Base-by-base conservation (phyloP, 1,284 basidiomycete species). In the Farysia itapuensis region DNA sequence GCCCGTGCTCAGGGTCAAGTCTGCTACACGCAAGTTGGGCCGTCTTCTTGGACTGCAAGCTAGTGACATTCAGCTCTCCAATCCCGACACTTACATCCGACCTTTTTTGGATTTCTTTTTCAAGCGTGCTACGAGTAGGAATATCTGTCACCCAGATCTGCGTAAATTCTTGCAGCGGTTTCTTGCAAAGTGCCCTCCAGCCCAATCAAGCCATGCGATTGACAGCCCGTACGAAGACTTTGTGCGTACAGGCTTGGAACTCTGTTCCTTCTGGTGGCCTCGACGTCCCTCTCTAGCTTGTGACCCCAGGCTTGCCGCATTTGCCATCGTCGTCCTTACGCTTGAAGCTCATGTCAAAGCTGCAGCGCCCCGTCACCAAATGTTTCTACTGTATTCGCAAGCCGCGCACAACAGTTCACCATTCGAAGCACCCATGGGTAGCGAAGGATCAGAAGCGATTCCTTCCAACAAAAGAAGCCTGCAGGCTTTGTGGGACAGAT, bases 231-330 rank as follows among this genome's bases (percentile, higher is more conserved):
- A 53, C 18, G 50, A 53, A 21, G 41, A 39, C 11, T 37, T 64
- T 28, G 48, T 52, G 28, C 24, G 35, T 3, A 48, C 44, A 5
- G 56, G 53, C n/a, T 24, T 64, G 19, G 53, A 61, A 24, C 35
- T 61, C 13, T 54, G 51, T 35, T 21, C 23, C 9, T 46, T 54
- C 11, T 61, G 51, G 58, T 61, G 58, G 58, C 38, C 43, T 12
- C 22, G 29, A 7, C 43, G 44, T n/a, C 12, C 18, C 7, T n/a
- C 21, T 5, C 23, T 12, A n/a, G 25, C 25, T 2, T 18, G 26
- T 28, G 19, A 20, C 9, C 23, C 43, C 15, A 38, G 38, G 4
- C 38, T 50, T 0, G 50, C 47, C 18, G 58, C 58, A 0, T 61
- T 47, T 22, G 51, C 51, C 2, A 34, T 35, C 11, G 44, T 47